Base-by-base conservation (phyloP, 2,329 filamentous ascomycete genomes). In the Cordyceps tenuipes region DNA sequence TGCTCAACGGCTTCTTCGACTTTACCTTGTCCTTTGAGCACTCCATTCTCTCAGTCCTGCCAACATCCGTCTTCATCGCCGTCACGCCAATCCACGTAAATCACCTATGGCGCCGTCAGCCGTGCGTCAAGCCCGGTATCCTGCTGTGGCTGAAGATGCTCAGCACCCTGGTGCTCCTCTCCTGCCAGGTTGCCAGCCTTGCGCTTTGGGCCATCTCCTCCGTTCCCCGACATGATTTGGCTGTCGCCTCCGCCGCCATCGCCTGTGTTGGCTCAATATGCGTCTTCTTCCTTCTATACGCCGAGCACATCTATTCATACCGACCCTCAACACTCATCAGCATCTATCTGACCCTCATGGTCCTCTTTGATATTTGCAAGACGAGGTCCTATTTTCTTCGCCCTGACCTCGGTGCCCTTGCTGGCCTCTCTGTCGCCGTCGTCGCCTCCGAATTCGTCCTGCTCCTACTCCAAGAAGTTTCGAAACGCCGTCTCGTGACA, bases 311-410 rank as follows among this genome's bases (percentile, higher is more conserved):
- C 13, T 68, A 67, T 6, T 69, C 72, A 5, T 63, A 64, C 2
- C 65, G 68, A 19, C 72, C 74, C 0, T 74, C 74, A 0, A 63
- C 67, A 0, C 50, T 76, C 1, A 63, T 75, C 13, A 67, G 63
- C 46, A 15, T 60, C 9, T 76, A 70, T 47, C 65, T 76, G 3
- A 62, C 73, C 48, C 57, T 68, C 13, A 69, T 70, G 0, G 62
- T 70, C 7, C 48, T 75, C 17, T 69, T 73, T 31, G 73, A 76
- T 21, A 63, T 70, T 21, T 69, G 71, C 1, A 64, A 68, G 9
- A 63, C 67, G 1, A 63, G 74, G 31, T 75, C 73, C 0, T 65
- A 72, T 1, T 74, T 70, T 67, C 65, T 75, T 5, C 68, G 72
- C 6, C 61, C 61, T 15, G 60, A 59, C 4, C 62, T 69, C 36